These are phyloP conservation scores for Dothiorella sarmentorum DNA, from an alignment of 2,329 filamentous ascomycete species.

Conservation along the genomic window DNA sequence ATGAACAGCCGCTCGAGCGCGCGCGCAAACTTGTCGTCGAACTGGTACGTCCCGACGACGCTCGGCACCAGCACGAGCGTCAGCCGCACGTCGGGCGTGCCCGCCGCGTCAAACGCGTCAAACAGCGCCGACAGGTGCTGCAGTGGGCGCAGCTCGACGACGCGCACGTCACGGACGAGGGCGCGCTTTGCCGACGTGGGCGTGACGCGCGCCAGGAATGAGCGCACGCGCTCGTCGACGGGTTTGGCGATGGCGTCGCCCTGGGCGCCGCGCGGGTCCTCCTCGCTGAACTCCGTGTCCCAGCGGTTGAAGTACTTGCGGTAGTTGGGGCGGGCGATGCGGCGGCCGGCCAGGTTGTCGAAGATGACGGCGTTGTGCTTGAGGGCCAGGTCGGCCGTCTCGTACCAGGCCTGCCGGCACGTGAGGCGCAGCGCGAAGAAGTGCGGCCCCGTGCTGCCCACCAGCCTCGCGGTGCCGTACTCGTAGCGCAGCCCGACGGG, in stretches of 20 bases:
- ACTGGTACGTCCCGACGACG: constrained; percentile 16
- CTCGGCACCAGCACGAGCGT: constrained; percentile 11
- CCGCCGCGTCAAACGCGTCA: constrained; percentile 5
- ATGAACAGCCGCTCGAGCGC: constrained; percentile 4
- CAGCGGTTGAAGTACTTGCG: constrained; percentile 18
- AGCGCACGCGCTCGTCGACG: constrained; percentile 6
- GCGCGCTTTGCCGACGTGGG: background rate
- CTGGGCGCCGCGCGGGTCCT: constrained; percentile 2
- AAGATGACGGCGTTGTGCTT: constrained; percentile 10
- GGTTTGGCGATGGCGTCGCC: constrained; percentile 15
- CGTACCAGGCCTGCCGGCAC: background rate
- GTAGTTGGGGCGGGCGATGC: constrained; percentile 12
- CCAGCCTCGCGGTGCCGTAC: constrained; percentile 1
- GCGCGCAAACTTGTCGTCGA: constrained; percentile 5
- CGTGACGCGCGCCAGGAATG: constrained; percentile 13
- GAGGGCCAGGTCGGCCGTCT: background rate
- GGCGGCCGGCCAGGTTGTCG: constrained; percentile 16
- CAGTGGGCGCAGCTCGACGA: constrained; percentile 16
- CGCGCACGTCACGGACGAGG: background rate
- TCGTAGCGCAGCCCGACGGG: constrained; percentile 12
- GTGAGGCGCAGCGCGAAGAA: constrained; percentile 8
- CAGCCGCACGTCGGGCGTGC: background rate
- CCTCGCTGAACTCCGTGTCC: constrained; percentile 18
- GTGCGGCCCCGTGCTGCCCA: background rate
- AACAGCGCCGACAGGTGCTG: constrained; percentile 7